These are phyloP conservation scores for Aspergillus sp. DNA, from an alignment of 2,329 filamentous ascomycete genomes.

Conservation along the genomic window DNA sequence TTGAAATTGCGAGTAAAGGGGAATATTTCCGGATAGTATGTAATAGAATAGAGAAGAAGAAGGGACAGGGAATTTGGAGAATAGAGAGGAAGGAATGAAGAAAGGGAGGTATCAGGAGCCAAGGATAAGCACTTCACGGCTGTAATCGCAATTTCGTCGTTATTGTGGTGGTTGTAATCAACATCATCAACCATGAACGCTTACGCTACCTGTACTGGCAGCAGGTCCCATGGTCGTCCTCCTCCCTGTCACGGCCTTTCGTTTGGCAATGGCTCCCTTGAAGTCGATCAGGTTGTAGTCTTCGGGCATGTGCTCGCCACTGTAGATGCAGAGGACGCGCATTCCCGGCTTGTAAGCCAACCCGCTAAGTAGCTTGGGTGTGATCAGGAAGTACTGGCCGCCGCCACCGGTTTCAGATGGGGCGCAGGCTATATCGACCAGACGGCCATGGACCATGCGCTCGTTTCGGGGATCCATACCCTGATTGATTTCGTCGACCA, in stretches of 20 bases:
- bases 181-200: not conserved
- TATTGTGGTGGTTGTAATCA: not conserved
- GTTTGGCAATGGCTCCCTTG: slow-evolving; percentile 35
- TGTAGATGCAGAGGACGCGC: slow-evolving; percentile 91
- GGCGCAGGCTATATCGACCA: slow-evolving; percentile 92
- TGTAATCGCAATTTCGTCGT: not conserved
- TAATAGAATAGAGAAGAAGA: too few relatives aligned
- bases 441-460: slow-evolving; percentile 94
- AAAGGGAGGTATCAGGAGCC: not conserved
- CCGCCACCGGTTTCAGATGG: slow-evolving; percentile 53
- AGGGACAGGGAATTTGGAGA: not conserved
- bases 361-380: slow-evolving; percentile 85
- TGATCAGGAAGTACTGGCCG: slow-evolving; percentile 91
- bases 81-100: not conserved
- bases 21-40: too few relatives aligned
- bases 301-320: slow-evolving; percentile 66
- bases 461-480: slow-evolving; percentile 99
- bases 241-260: slow-evolving; percentile 32
- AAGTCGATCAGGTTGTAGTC: slow-evolving; percentile 44
- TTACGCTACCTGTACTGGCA: not conserved
- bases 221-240: not conserved
- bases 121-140: not conserved
- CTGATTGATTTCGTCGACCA: slow-evolving; percentile 99
- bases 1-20: too few relatives aligned
- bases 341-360: slow-evolving; percentile 87